Base-by-base conservation (phyloP, 129 eudicot species). In the Tagetes erecta region DNA sequence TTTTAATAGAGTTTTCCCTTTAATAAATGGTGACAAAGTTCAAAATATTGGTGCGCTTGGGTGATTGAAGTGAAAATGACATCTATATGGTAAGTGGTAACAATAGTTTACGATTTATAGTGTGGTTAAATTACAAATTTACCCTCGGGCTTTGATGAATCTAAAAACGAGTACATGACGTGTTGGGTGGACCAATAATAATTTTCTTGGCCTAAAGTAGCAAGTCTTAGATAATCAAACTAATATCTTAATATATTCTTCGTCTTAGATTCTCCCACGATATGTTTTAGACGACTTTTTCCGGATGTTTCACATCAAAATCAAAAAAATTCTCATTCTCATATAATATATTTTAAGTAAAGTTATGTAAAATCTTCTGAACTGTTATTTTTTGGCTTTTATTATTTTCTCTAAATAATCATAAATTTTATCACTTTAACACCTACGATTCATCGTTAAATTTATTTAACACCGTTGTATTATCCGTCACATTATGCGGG, bases 181-280 rank as follows among this genome's bases (percentile, higher is more conserved):
- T 68, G 59, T 71, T 71, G 51, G 38, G 37, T 3, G 50, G 14
- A 53, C 38, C 75, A 36, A 49, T 53, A 36, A 49, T 53, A 6
- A 38, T 55, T 31, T 53, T 40, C 3, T 50, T 66, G 73, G 37
- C 80, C 66, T 38, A 66, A 76, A 76, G 73, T 66, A 40, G 73
- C 67, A 75, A 65, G 80, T 75, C 66, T 53, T 65, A 52, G 64
- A 64, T 38, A 39, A 75, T 75, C 47, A 50, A 38, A 64, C 53
- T 64, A 38, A 60, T 60, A 46, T 74, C 50, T 45, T 62, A 74
- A 74, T 46, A 14, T 27, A 35, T 46, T 56, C 30, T 3, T 62
- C 45, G 45, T 62, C 66, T 35, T 67, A 62, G 64, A 68, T 77
- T 59, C 76, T 45, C 69, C 53, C 4, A 47, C 64, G 4, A 20